Evolutionary conservation across 345 rosid species (phyloP).

Genomic region (Ceriops tagal): DNA sequence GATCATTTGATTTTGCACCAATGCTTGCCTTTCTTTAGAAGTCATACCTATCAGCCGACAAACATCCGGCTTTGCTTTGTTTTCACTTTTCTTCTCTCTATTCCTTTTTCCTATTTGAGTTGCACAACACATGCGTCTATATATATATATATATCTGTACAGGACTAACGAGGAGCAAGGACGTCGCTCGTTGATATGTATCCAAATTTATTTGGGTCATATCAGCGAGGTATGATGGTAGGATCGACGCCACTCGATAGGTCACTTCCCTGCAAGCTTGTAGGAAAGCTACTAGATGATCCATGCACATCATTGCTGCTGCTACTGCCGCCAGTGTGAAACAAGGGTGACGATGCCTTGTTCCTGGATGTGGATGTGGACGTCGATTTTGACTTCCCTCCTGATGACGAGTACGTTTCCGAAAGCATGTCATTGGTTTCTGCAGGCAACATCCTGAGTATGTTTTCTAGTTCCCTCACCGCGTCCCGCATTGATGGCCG

Average conservation of each 20-base stretch:
- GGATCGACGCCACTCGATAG: constrained; percentile 51
- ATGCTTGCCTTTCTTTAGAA: too few species aligned
- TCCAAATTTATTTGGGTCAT: background rate
- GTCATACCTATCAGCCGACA: too few species aligned
- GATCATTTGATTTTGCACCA: too few species aligned
- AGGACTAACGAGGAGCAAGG: background rate
- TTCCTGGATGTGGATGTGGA: constrained; percentile 10
- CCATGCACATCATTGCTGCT: background rate
- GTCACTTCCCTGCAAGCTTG: constrained; percentile 26
- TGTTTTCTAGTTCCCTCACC: constrained; percentile 48
- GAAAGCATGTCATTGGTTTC: constrained; percentile 16
- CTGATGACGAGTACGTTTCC: constrained; percentile 18
- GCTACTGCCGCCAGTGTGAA: too few species aligned
- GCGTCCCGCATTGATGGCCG: constrained; percentile 45
- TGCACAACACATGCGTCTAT: too few species aligned
- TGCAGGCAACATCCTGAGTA: constrained; percentile 26
- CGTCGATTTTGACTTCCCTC: background rate
- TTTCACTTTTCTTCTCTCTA: too few species aligned
- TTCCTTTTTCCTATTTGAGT: too few species aligned
- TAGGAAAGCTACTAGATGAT: background rate
- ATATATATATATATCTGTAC: too few species aligned
- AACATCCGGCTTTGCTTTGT: too few species aligned
- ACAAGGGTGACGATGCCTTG: constrained; percentile 4
- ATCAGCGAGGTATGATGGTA: constrained; percentile 43
- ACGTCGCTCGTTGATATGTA: background rate